Conservation (phyloP, 192 early-diverging fungal species). For the Rhizophagus clarus region DNA sequence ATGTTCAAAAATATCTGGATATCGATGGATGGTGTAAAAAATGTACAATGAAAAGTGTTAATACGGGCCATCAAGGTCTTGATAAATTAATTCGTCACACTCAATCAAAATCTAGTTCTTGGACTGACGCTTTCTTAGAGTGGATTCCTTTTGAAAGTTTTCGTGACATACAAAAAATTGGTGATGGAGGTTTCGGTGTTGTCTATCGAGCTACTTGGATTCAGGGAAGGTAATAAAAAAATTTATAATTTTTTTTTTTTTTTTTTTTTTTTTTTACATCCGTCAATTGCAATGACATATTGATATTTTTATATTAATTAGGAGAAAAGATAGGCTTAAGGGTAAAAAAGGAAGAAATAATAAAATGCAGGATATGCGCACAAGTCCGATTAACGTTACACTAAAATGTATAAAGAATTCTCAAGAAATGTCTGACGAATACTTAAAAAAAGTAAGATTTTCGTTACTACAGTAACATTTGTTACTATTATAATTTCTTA, state of each 20-base stretch:
- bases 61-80: background rate
- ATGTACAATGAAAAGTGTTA: conserved; percentile 16
- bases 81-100: conserved; percentile 16
- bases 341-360: background rate
- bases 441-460: background rate
- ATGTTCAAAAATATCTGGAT: background rate
- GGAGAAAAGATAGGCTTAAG: background rate
- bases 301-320: background rate
- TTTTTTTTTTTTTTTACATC: too few relatives aligned
- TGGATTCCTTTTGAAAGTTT: conserved; percentile 25
- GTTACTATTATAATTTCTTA: background rate
- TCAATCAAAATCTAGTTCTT: background rate
- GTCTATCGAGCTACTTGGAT: conserved; percentile 16
- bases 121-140: conserved; percentile 17
- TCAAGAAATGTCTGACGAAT: background rate
- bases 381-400: background rate
- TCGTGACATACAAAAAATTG: background rate
- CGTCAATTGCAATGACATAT: too few relatives aligned
- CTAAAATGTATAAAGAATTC: conserved; percentile 29
- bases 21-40: conserved; percentile 10
- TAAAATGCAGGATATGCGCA: background rate
- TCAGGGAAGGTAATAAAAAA: background rate
- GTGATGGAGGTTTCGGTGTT: background rate
- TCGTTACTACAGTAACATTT: conserved; percentile 2
- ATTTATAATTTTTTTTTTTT: background rate